Evolutionary conservation across 2,329 filamentous ascomycete species (phyloP), one percentile per base, ranked within the genome.

Genomic region (Paecilomyces dactylethromorphus): DNA sequence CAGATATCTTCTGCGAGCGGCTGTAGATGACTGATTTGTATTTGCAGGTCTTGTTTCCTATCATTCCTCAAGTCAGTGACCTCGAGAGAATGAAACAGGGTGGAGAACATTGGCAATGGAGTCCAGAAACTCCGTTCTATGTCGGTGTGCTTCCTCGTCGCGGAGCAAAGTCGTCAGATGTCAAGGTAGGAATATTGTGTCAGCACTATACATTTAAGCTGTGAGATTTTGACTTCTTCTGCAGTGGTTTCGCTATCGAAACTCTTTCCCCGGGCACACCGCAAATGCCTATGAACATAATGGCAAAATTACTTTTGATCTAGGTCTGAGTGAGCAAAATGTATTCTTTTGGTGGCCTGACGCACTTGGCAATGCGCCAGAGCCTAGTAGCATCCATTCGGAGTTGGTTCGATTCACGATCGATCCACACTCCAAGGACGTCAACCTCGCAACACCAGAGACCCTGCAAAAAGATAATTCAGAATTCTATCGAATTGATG

Each of bases 401-500:
- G 62, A 70, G 2, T 60, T 72, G 0, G 55, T 57, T 15, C 62
- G 63, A 5, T 70, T 72, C 54, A 68, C 60, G 3, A 55, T 72
- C 54, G 61, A 74, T 54, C 66, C 70, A 1, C 50, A 52, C 1
- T 57, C 66, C 2, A 32, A 59, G 3, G 22, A 66, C 8, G 61
- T 71, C 22, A 63, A 66, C 26, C 59, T 76, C 1, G 53, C 63
- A n/a, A 33, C 62, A 53, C 33, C 63, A 45, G 39, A 67, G 45
- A 56, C 68, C 31, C 53, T 72, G 2, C 59, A 64, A 0, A 5
- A 55, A n/a, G 58, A 69, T 12, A 80, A 79, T 60, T 76, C 75
- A n/a, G 79, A 81, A 65, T 81, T 81, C 68, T 79, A 76, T 6
- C 74, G 79, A 11, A 80, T 81, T 59, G 79, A 81, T 60, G 79